Base-by-base conservation (phyloP, 805 yeast genomes). In the Metschnikowia anglica region DNA sequence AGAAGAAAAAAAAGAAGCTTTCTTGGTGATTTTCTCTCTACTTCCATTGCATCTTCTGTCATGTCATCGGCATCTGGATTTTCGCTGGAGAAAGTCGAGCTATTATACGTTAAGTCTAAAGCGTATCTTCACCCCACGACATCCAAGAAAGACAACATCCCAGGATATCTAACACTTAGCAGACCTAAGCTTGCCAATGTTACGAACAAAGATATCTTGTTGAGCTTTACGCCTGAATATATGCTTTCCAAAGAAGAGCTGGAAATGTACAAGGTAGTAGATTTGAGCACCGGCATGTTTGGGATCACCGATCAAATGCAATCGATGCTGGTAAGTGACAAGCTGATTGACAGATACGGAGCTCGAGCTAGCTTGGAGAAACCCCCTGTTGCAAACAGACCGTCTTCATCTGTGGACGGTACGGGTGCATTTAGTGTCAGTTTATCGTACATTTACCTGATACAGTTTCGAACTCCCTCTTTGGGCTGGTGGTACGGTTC, bases 401-500 rank as follows among this genome's bases (percentile, higher is more conserved):
- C 88, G 1, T 66, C 74, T 2, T 37, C 63, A 17, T 69, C 81
- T 1, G 71, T 81, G 2, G 37, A 31, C 13, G 34, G 39, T 3
- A 26, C 28, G 17, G 40, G 39, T 63, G 80, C 90, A 5, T 89
- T 89, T 64, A 77, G 84, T 3, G 60, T 83, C 16, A 74, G 80
- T 13, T 60, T 86, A 21, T 59, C 76, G 27, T 75, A 74, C 46
- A 58, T 91, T 4, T 91, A 81, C 61, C 85, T 96, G 19, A 72
- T 93, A 30, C 96, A 90, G 61, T 77, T 84, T 10, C 74, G 97
- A 41, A 83, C 83, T 2, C 97, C 97, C 5, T 81, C 89, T 2
- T 68, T 80, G 12, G 95, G 90, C 2, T 82, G 89, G 80, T 91
- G 97, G 97, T 80, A 77, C 65, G 99, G 99, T 0, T 86, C 96